phyloP scores from a whole-genome alignment of 2,329 filamentous ascomycete genomes.

The Colletotrichum incanum region DNA sequence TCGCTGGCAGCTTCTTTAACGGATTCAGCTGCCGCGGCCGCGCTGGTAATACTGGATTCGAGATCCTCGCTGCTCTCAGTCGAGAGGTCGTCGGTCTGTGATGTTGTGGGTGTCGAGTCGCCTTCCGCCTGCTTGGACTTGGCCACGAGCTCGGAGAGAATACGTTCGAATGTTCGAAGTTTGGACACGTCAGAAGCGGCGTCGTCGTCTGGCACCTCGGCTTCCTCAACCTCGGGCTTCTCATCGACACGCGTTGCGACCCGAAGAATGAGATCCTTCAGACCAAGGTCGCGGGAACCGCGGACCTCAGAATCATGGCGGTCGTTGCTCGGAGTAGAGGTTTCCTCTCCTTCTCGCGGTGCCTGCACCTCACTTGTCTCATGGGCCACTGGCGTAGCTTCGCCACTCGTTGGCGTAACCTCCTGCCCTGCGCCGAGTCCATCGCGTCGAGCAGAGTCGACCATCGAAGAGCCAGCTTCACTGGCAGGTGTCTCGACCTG shows the following conservation, averaged over 20 bases:
- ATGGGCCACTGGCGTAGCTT: background rate
- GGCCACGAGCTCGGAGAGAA: slow-evolving; percentile 65
- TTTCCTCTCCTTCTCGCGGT: slow-evolving; percentile 6
- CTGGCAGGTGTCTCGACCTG: background rate
- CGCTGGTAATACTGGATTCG: background rate
- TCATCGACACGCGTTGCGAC: slow-evolving; percentile 65
- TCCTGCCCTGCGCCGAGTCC: background rate
- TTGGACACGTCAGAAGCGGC: slow-evolving; percentile 53
- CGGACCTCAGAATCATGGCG: slow-evolving; percentile 12
- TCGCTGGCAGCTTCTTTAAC: slow-evolving; percentile 4
- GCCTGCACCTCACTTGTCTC: slow-evolving; percentile 7
- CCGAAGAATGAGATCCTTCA: slow-evolving; percentile 68
- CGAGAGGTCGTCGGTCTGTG: background rate
- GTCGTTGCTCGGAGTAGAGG: slow-evolving; percentile 2
- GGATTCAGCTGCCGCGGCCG: background rate
- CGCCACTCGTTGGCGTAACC: background rate
- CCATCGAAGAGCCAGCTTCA: slow-evolving; percentile 4
- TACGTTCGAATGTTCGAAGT: slow-evolving; percentile 65
- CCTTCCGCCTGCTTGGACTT: slow-evolving; percentile 28
- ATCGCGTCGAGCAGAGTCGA: background rate
- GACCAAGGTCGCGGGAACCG: slow-evolving; percentile 41
- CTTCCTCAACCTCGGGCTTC: slow-evolving; percentile 44
- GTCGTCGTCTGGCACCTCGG: slow-evolving; percentile 46
- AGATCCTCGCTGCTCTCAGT: background rate
- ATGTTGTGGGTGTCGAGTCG: background rate